Evolutionary conservation across 2,329 filamentous ascomycete species (phyloP).

Genomic region (Exserohilum rostratum): DNA sequence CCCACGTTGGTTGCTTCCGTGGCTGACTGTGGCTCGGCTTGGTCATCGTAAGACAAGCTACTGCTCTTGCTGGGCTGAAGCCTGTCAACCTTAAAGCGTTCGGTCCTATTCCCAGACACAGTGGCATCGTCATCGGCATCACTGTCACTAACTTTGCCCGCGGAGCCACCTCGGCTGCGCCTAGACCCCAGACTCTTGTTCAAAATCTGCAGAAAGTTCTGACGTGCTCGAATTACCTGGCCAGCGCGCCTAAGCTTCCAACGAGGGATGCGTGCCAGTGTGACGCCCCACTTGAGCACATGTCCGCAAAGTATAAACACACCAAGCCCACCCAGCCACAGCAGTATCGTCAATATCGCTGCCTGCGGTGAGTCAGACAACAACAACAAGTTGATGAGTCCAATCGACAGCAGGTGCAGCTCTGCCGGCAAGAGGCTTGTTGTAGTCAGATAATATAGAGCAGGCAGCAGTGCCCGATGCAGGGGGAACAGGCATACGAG

Average conservation of each 20-base stretch:
- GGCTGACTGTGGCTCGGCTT: constrained; percentile 37
- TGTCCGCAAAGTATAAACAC: constrained; percentile 75
- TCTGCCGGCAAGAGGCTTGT: constrained; percentile 88
- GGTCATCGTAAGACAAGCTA: constrained; percentile 11
- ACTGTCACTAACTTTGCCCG: constrained; percentile 42
- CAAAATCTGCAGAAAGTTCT: constrained; percentile 52
- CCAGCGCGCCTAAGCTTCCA: constrained; percentile 79
- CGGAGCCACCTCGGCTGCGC: constrained; percentile 27
- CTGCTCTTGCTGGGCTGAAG: constrained; percentile 26
- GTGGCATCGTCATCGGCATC: constrained; percentile 56
- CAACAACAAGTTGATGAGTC: constrained; percentile 80
- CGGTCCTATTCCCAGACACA: constrained; percentile 29
- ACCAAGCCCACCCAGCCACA: constrained; percentile 70
- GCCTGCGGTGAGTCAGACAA: constrained; percentile 69
- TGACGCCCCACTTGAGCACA: constrained; percentile 81
- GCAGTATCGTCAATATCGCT: constrained; percentile 50
- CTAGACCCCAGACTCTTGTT: constrained; percentile 44
- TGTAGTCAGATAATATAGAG: constrained; percentile 80
- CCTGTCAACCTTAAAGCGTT: constrained; percentile 39
- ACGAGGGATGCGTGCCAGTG: constrained; percentile 83
- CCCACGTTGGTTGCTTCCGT: constrained; percentile 33
- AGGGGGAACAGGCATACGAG: constrained; percentile 77
- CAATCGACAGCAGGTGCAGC: constrained; percentile 82
- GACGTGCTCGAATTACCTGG: constrained; percentile 50
- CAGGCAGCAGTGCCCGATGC: constrained; percentile 75